Percentiles rank a stretch among this genome's conserved stretches.
Evolutionary conservation across 495 filamentous ascomycete species (phyloP).

Genomic region (Penicillium argentinense): DNA sequence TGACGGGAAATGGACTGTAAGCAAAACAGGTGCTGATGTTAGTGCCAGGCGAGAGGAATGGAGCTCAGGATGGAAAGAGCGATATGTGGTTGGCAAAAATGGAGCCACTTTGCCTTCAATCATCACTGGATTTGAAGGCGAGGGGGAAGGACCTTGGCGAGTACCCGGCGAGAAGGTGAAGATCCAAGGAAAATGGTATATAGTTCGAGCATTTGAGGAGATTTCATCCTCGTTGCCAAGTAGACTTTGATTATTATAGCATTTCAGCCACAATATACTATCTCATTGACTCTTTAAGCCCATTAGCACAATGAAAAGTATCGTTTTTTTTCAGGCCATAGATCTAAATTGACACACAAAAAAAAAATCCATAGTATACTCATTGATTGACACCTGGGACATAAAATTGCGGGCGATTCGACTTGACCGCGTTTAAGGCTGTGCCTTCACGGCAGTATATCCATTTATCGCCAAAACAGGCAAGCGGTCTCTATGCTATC

Average conservation of each 20-base stretch:
- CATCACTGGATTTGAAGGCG: constrained; percentile 17
- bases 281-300: too few relatives aligned
- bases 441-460: not conserved
- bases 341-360: too few relatives aligned
- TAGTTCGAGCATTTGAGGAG: constrained; percentile 39
- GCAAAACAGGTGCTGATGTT: constrained; percentile 30
- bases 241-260: not conserved
- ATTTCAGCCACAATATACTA: too few relatives aligned
- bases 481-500: constrained; percentile 13
- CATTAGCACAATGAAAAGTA: too few relatives aligned
- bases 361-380: too few relatives aligned
- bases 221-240: constrained; percentile 2
- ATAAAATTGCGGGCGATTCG: too few relatives aligned
- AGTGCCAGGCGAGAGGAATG: constrained; percentile 42
- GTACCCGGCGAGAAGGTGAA: constrained; percentile 25
- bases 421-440: too few relatives aligned
- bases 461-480: not conserved
- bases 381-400: too few relatives aligned
- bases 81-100: constrained; percentile 27
- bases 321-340: too few relatives aligned
- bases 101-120: constrained; percentile 28
- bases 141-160: constrained; percentile 15
- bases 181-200: constrained; percentile 27
- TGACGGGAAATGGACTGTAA: constrained; percentile 18
- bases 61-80: constrained; percentile 24